Conservation (phyloP, 768 basidiomycete species). For the Megacollybia marginata region DNA sequence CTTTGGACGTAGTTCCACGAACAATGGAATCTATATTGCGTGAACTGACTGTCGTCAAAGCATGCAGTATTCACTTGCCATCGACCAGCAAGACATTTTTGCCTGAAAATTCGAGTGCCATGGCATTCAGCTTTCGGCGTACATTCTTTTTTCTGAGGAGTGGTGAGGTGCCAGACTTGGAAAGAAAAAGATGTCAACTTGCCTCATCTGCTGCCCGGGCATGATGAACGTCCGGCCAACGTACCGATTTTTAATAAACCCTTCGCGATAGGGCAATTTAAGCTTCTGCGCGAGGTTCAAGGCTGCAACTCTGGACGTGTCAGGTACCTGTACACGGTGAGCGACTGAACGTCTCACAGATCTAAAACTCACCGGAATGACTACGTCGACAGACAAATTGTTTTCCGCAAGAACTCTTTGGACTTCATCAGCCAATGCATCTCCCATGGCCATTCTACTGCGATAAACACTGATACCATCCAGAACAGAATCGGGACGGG, state of each 20-base stretch:
- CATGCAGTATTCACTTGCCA: slow-evolving; percentile 39
- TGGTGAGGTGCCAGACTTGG: not conserved
- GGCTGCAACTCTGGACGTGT: slow-evolving; percentile 94
- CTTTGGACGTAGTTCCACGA: slow-evolving; percentile 95
- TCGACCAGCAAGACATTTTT: slow-evolving; percentile 96
- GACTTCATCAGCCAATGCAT: slow-evolving; percentile 86
- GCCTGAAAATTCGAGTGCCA: slow-evolving; percentile 91
- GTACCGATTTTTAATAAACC: slow-evolving; percentile 98
- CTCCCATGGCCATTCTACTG: slow-evolving; percentile 99
- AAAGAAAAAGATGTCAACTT: slow-evolving; percentile 1
- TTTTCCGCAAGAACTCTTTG: slow-evolving; percentile 59
- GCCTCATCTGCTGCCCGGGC: slow-evolving; percentile 97
- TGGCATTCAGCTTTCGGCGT: slow-evolving; percentile 91
- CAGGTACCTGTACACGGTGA: slow-evolving; percentile 60
- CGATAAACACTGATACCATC: slow-evolving; percentile 97
- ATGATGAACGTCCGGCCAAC: slow-evolving; percentile 99
- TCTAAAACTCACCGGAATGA: slow-evolving; percentile 70
- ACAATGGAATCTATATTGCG: slow-evolving; percentile 82
- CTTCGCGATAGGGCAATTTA: slow-evolving; percentile 88
- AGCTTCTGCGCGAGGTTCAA: slow-evolving; percentile 91
- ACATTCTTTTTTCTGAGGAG: slow-evolving; percentile 80
- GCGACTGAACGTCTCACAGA: not conserved
- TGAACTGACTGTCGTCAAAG: not conserved
- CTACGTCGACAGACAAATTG: slow-evolving; percentile 80
- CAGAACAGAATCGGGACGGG: slow-evolving; percentile 94